Percentiles rank a stretch among this genome's conserved stretches.
phyloP scores from a whole-genome alignment of 257 asterid species.

The Solanum piurae region DNA sequence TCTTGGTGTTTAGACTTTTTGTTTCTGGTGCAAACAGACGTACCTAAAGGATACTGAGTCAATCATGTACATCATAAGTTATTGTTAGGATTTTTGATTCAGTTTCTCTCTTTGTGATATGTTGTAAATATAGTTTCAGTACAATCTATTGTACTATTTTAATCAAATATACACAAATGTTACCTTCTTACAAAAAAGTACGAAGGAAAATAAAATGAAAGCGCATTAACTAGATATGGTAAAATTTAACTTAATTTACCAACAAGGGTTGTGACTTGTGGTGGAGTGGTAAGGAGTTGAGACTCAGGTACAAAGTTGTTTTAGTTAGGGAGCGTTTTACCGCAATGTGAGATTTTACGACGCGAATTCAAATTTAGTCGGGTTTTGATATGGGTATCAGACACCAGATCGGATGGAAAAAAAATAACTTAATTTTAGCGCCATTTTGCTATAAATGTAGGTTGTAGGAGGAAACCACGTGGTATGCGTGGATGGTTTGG shows the following conservation, averaged over 20 bases:
- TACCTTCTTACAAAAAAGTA: neutral
- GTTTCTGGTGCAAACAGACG: neutral
- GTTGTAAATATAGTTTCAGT: neutral
- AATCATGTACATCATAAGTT: neutral
- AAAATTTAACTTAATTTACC: too few species aligned
- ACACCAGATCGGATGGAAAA: too few species aligned
- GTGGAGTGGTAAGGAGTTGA: too few species aligned
- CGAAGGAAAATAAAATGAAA: neutral
- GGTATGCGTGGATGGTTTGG: too few species aligned
- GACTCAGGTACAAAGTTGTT: too few species aligned
- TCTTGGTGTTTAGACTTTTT: neutral
- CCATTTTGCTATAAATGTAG: too few species aligned
- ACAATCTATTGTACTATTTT: neutral
- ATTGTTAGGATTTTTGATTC: neutral
- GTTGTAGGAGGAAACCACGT: too few species aligned
- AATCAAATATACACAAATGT: neutral
- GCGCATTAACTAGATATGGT: neutral
- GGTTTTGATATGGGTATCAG: too few species aligned
- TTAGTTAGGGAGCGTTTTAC: too few species aligned
- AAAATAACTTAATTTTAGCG: too few species aligned
- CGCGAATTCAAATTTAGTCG: fast-evolving
- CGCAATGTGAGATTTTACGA: fast-evolving
- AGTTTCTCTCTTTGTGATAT: neutral
- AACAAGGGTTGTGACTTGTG: too few species aligned
- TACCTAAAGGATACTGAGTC: neutral